These are phyloP conservation scores for Pisolithus sp. DNA, from an alignment of 768 basidiomycete genomes.

Conservation along the genomic window DNA sequence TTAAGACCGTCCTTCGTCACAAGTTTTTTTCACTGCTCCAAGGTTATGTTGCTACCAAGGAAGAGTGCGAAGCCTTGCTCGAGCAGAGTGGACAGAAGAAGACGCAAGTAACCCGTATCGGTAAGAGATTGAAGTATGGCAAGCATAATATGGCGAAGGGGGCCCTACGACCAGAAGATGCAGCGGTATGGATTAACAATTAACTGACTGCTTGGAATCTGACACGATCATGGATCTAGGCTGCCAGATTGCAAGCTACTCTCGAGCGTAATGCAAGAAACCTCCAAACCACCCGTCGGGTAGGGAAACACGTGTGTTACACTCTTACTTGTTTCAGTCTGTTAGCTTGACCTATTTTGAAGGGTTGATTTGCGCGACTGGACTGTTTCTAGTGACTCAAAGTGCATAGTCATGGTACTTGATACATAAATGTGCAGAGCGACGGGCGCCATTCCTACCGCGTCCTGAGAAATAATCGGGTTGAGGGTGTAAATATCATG, in stretches of 20 bases:
- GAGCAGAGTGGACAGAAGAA: constrained; percentile 26
- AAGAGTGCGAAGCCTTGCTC: constrained; percentile 66
- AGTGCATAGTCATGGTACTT: constrained; percentile 15
- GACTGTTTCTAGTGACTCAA: not conserved
- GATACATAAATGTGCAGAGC: constrained; percentile 15
- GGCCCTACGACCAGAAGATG: constrained; percentile 74
- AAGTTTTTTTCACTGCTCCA: constrained; percentile 79
- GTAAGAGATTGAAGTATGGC: constrained; percentile 51
- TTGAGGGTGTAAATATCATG: constrained; percentile 7
- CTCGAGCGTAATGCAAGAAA: constrained; percentile 41
- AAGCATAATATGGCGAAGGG: constrained; percentile 91
- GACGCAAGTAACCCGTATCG: constrained; percentile 33
- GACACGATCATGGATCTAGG: constrained; percentile 34
- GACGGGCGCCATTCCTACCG: constrained; percentile 6
- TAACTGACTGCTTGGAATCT: not conserved
- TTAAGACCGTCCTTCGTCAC: constrained; percentile 77
- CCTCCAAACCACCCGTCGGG: constrained; percentile 20
- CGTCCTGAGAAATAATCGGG: not conserved
- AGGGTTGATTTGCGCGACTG: constrained; percentile 3
- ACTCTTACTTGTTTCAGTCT: constrained; percentile 16
- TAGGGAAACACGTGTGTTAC: constrained; percentile 16
- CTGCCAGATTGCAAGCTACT: constrained; percentile 59
- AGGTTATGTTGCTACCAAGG: constrained; percentile 64
- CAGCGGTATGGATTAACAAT: constrained; percentile 48
- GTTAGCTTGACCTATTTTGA: constrained; percentile 1